Evolutionary conservation across 805 yeast genomes (phyloP).

Genomic region (Yamadazyma ubonensis): DNA sequence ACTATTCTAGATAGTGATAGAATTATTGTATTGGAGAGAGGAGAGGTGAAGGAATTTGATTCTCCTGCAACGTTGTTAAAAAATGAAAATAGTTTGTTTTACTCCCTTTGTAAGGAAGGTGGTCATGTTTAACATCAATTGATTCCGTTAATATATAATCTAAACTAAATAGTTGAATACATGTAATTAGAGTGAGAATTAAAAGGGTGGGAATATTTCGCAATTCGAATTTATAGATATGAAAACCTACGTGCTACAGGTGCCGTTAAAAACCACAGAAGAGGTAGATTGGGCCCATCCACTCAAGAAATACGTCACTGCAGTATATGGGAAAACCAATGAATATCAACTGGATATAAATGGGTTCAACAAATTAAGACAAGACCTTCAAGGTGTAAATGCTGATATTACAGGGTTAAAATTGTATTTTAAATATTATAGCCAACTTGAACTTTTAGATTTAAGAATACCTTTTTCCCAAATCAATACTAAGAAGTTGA

Average conservation of each 20-base stretch:
- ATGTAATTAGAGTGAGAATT: background rate
- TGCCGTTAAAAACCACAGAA: slow-evolving; percentile 46
- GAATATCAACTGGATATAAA: slow-evolving; percentile 58
- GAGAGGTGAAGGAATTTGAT: slow-evolving; percentile 38
- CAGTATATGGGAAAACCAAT: slow-evolving; percentile 60
- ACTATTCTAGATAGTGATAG: slow-evolving; percentile 43
- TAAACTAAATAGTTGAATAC: too few relatives aligned
- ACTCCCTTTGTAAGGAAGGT: slow-evolving; percentile 39
- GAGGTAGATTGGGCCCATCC: slow-evolving; percentile 67
- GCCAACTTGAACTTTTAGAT: slow-evolving; percentile 77
- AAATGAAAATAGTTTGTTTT: slow-evolving; percentile 29
- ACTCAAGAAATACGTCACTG: slow-evolving; percentile 53
- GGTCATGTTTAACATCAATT: slow-evolving; percentile 19
- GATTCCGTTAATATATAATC: too few relatives aligned
- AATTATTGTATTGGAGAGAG: slow-evolving; percentile 38
- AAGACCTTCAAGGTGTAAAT: slow-evolving; percentile 52
- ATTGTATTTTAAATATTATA: slow-evolving; percentile 66
- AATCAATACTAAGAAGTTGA: slow-evolving; percentile 41
- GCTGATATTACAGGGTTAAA: slow-evolving; percentile 48
- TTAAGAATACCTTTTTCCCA: slow-evolving; percentile 69
- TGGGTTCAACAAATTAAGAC: slow-evolving; percentile 56
- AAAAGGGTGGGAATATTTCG: background rate
- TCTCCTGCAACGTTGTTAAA: slow-evolving; percentile 32
- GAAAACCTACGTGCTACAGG: slow-evolving; percentile 26
- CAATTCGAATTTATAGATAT: slow-evolving; percentile 10